Percentiles rank a stretch among this genome's conserved stretches.
phyloP scores from a whole-genome alignment of 164 flowering plant genomes.

The Nymphaea thermarum region DNA sequence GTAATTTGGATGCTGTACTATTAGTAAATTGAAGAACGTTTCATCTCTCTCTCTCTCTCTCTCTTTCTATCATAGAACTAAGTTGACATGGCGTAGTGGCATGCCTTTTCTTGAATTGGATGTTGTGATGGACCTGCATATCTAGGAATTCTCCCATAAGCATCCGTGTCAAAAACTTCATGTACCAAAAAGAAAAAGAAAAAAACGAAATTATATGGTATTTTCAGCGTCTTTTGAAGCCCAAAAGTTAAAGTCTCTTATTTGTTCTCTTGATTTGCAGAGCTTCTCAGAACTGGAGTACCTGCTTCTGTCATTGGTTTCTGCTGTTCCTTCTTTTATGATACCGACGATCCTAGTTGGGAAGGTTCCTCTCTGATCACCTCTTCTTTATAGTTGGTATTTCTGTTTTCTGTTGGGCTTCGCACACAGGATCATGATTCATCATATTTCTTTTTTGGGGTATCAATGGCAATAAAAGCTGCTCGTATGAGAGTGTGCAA shows the following conservation, averaged over 20 bases:
- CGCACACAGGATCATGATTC: neutral
- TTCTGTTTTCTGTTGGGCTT: neutral
- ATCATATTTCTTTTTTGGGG: neutral
- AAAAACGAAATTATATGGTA: too few relatives aligned
- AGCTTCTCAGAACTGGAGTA: constrained; percentile 77
- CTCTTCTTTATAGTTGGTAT: neutral
- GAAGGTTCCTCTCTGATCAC: constrained; percentile 37
- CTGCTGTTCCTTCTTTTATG: constrained; percentile 73
- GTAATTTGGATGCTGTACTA: too few relatives aligned
- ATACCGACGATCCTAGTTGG: constrained; percentile 61
- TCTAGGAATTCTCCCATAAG: too few relatives aligned
- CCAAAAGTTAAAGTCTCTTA: too few relatives aligned
- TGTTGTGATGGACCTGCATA: too few relatives aligned
- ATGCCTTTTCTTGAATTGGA: too few relatives aligned
- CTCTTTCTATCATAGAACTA: too few relatives aligned
- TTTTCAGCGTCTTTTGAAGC: neutral
- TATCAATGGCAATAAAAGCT: neutral
- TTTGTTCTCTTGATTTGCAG: constrained; percentile 24
- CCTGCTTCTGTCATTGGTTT: constrained; percentile 62
- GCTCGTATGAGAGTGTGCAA: neutral
- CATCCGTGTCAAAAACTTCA: too few relatives aligned
- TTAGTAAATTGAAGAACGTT: too few relatives aligned
- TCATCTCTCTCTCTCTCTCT: too few relatives aligned
- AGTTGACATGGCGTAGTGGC: too few relatives aligned
- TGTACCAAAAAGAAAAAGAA: too few relatives aligned